Percentiles rank a stretch among this genome's conserved stretches.
phyloP scores from a whole-genome alignment of 139 green algal genomes.

The Raphidocelis subcapitata region DNA sequence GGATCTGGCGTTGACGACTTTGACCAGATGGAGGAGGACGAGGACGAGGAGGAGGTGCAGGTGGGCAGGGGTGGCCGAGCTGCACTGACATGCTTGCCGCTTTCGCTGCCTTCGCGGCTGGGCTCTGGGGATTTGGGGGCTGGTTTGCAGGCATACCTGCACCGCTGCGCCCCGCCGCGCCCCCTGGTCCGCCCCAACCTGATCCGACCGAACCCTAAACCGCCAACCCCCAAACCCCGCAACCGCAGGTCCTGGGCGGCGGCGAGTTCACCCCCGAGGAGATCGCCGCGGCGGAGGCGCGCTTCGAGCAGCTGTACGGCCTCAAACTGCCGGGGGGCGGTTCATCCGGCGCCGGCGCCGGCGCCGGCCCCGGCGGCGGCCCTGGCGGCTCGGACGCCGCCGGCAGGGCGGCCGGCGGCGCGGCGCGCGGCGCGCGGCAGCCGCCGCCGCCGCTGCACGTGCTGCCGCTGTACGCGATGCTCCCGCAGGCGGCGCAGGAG shows the following conservation, averaged over 20 bases:
- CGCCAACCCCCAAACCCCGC: too few species aligned
- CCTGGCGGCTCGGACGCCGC: neutral
- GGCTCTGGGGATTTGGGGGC: neutral
- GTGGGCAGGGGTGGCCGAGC: neutral
- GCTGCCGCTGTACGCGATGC: conserved; percentile 95
- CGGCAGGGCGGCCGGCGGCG: neutral
- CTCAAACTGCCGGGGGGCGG: conserved; percentile 1
- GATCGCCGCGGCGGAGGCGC: conserved; percentile 64
- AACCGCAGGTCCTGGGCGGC: conserved; percentile 57
- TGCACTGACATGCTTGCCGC: too few species aligned
- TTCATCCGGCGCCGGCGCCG: neutral
- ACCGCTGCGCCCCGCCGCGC: too few species aligned
- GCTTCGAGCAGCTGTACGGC: conserved; percentile 54
- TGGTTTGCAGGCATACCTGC: neutral
- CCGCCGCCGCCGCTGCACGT: conserved; percentile 63
- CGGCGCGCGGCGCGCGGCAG: neutral
- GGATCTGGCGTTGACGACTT: conserved; percentile 30
- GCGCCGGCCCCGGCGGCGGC: neutral
- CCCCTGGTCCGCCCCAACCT: conserved; percentile 44
- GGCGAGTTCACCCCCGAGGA: conserved; percentile 70
- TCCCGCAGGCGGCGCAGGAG: conserved; percentile 69
- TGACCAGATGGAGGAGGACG: conserved; percentile 30
- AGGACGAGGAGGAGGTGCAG: conserved; percentile 54
- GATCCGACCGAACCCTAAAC: conserved; percentile 18
- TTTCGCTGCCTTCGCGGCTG: too few species aligned